Conservation (phyloP, 148 eudicot genomes). For the Rhododendron kiyosumense region DNA sequence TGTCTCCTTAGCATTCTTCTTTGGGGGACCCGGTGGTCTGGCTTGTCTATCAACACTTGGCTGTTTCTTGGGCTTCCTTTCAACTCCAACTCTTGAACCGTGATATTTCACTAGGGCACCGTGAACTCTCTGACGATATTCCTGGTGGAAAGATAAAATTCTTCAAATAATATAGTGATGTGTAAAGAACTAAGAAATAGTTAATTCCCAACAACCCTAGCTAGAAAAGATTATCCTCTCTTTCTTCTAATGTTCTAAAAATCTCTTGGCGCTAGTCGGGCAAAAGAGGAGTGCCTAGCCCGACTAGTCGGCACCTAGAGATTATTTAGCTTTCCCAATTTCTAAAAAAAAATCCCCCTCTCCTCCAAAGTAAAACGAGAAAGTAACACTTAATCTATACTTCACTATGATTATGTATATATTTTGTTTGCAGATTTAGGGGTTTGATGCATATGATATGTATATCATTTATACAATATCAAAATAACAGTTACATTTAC, state of each 20-base stretch:
- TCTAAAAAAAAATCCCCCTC: not conserved
- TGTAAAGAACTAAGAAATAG: not conserved
- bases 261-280: not conserved
- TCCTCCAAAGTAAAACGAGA: not conserved
- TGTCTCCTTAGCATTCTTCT: constrained; percentile 25
- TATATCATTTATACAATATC: not conserved
- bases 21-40: constrained; percentile 20
- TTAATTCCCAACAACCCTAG: not conserved
- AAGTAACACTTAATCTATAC: not conserved
- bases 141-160: constrained; percentile 28
- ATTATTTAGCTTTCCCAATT: not conserved
- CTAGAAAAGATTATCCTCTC: no score
- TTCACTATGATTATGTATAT: not conserved
- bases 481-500: not conserved
- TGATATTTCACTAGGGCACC: constrained; percentile 63
- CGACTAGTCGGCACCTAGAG: not conserved
- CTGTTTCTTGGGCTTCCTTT: constrained; percentile 43
- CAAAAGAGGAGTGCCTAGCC: not conserved
- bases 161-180: not conserved
- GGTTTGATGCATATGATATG: not conserved
- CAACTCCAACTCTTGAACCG: constrained; percentile 47
- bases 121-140: constrained; percentile 61
- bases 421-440: not conserved
- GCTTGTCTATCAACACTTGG: constrained; percentile 36
- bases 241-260: not conserved